phyloP scores from a whole-genome alignment of 441 rosid species.

The Gossypium lobatum region DNA sequence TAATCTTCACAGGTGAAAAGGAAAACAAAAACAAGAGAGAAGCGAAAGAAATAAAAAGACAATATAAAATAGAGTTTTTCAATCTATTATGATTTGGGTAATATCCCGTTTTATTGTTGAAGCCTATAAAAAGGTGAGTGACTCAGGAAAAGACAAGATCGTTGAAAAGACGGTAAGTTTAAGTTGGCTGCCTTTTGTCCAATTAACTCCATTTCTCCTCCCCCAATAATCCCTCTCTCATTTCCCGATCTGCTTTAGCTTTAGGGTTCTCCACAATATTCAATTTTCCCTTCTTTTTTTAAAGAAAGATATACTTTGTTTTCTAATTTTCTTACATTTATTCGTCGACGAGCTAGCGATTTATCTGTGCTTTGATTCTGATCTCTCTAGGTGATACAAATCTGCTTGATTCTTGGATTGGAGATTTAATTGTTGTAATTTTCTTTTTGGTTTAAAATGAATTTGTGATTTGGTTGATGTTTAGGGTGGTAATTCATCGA shows the following conservation, averaged over 20 bases:
- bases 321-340: conserved; percentile 14
- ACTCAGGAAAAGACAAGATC: conserved; percentile 16
- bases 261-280: conserved; percentile 18
- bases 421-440: background rate
- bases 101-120: conserved; percentile 16
- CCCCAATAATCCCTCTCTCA: background rate
- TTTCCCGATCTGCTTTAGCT: conserved; percentile 2
- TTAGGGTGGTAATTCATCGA: conserved; percentile 8
- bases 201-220: background rate
- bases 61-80: background rate
- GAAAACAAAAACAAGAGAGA: background rate
- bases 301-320: background rate
- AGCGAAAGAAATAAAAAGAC: background rate
- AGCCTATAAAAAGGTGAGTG: conserved; percentile 26
- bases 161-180: conserved; percentile 22
- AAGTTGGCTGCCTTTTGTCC: background rate
- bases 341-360: conserved; percentile 7
- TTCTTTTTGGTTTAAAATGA: background rate
- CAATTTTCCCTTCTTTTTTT: background rate
- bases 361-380: background rate
- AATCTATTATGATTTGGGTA: background rate
- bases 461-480: background rate
- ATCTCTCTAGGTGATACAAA: conserved; percentile 14
- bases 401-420: conserved; percentile 1
- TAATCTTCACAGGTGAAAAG: background rate